Percentiles rank a stretch among this genome's conserved stretches.
Evolutionary conservation across 106 monocot species (phyloP).

Genomic region (Iris macrosiphon): DNA sequence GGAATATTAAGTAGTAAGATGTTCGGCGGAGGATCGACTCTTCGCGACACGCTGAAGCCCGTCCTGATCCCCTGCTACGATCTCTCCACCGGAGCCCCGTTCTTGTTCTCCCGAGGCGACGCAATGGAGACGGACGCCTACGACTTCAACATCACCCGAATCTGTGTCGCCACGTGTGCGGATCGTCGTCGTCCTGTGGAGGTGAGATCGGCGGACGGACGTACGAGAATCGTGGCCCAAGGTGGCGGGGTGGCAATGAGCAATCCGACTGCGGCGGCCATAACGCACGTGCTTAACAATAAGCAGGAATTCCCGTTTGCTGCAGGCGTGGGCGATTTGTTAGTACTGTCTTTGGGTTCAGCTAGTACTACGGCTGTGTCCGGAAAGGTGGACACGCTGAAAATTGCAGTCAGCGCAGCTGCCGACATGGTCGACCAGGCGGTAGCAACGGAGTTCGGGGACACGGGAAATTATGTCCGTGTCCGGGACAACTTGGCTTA

Average conservation of each 20-base stretch:
- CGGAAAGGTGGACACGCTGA: constrained; percentile 21
- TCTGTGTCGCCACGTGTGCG: constrained; percentile 60
- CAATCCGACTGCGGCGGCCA: constrained; percentile 69
- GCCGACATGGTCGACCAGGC: constrained; percentile 81
- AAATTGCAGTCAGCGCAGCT: constrained; percentile 51
- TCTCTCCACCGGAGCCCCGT: constrained; percentile 49
- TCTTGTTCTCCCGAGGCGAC: constrained; percentile 79
- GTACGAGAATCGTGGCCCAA: constrained; percentile 26
- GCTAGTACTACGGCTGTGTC: constrained; percentile 1
- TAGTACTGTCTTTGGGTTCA: constrained; percentile 42
- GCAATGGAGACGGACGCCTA: constrained; percentile 51
- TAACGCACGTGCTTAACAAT: constrained; percentile 88
- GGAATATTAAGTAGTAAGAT: constrained; percentile 13
- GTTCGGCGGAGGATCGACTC: constrained; percentile 44
- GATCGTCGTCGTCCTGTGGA: constrained; percentile 7
- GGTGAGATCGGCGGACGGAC: constrained; percentile 38
- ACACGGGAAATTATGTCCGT: constrained; percentile 44
- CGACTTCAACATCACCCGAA: constrained; percentile 51
- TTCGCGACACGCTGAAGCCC: constrained; percentile 60
- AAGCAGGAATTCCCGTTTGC: constrained; percentile 68
- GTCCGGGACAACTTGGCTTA: constrained; percentile 27
- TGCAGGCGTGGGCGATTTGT: constrained; percentile 43
- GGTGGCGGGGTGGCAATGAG: constrained; percentile 37
- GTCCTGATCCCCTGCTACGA: constrained; percentile 83
- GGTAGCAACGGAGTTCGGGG: constrained; percentile 52